phyloP scores from a whole-genome alignment of 2,329 filamentous ascomycete species.

The Alternaria viburni region DNA sequence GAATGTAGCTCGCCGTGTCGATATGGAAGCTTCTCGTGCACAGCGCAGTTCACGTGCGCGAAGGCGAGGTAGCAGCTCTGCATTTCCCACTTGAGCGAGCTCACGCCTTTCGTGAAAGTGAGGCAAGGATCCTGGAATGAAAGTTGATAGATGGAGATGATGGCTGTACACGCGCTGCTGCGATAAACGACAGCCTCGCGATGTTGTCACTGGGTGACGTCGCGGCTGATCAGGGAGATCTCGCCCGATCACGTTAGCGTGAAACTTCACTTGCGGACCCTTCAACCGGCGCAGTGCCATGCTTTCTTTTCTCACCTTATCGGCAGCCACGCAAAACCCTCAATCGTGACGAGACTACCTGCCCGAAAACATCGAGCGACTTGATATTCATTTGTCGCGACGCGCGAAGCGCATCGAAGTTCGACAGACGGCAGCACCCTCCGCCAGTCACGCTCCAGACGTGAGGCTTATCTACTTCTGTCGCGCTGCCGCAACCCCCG shows the following conservation, averaged over 20 bases:
- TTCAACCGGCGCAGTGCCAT: slow-evolving; percentile 6
- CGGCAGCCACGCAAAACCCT: slow-evolving; percentile 1
- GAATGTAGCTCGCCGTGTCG: background rate
- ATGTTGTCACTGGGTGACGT: slow-evolving; percentile 6
- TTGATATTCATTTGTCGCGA: background rate
- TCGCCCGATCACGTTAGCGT: slow-evolving; percentile 21
- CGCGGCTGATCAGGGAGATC: background rate
- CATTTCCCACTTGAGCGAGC: background rate
- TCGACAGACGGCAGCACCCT: slow-evolving; percentile 2
- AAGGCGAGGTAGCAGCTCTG: background rate
- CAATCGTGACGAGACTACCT: slow-evolving; percentile 1
- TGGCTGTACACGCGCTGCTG: background rate
- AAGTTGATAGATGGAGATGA: background rate
- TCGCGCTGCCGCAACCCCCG: background rate
- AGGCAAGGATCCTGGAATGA: background rate
- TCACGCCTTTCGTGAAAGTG: background rate
- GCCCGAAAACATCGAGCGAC: background rate
- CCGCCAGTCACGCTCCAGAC: slow-evolving; percentile 4
- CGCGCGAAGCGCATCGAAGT: background rate
- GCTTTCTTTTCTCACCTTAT: slow-evolving; percentile 19
- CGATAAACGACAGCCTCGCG: background rate
- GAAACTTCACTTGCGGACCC: slow-evolving; percentile 8
- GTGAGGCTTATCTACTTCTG: slow-evolving; percentile 8
- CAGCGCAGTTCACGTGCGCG: background rate
- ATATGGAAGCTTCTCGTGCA: background rate